Conservation (phyloP, 495 filamentous ascomycete species). For the Neurospora sp. region DNA sequence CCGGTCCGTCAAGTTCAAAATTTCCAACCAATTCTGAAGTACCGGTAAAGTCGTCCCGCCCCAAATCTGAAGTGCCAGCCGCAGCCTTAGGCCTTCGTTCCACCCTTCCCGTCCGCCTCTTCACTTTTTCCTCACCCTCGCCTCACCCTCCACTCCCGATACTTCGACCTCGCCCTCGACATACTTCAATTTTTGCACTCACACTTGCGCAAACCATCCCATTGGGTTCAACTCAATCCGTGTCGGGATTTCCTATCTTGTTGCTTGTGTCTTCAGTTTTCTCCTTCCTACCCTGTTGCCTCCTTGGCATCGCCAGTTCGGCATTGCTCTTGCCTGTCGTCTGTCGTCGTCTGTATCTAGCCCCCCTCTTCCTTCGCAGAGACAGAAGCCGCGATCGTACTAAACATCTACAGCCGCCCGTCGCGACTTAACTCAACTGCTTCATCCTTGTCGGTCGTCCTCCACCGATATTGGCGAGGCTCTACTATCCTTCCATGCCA, state of each 20-base stretch:
- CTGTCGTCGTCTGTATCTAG: not conserved
- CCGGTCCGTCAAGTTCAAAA: not conserved
- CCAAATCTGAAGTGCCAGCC: not conserved
- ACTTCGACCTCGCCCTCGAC: not conserved
- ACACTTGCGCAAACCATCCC: not conserved
- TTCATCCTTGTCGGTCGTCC: not conserved
- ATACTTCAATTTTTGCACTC: not conserved
- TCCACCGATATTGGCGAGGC: slow-evolving; percentile 1
- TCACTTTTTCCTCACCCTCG: not conserved
- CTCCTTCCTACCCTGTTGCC: not conserved
- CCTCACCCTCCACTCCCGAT: not conserved
- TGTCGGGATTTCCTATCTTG: not conserved
- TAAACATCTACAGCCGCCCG: not conserved
- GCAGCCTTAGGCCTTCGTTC: not conserved
- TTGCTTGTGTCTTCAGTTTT: not conserved
- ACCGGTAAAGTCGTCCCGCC: not conserved
- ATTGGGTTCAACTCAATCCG: not conserved
- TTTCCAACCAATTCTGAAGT: not conserved
- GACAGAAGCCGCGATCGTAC: not conserved
- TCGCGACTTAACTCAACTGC: not conserved
- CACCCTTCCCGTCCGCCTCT: slow-evolving; percentile 4
- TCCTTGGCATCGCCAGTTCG: not conserved
- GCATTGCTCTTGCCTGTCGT: not conserved
- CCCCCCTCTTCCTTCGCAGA: not conserved
- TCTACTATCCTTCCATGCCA: not conserved